Conservation (phyloP, 257 asterid genomes). For the Nicotiana attenuata region DNA sequence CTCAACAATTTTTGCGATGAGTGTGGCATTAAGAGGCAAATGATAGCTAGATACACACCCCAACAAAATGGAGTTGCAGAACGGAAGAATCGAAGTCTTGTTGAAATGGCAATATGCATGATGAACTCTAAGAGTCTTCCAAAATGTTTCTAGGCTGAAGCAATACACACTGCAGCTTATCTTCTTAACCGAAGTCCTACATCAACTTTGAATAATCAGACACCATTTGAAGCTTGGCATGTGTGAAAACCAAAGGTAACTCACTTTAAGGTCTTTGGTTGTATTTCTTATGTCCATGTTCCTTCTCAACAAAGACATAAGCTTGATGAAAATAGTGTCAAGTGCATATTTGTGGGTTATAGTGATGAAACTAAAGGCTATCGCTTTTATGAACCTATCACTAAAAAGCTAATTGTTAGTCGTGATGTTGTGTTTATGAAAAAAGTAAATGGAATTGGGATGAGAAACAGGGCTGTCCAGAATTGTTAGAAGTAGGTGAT, state of each 20-base stretch:
- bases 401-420: background rate
- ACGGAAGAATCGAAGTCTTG: background rate
- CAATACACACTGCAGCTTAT: background rate
- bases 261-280: background rate
- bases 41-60: background rate
- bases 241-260: background rate
- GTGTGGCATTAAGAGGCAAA: background rate
- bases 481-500: no score
- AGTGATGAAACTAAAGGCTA: background rate
- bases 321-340: background rate
- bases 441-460: no score
- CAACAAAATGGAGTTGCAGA: background rate
- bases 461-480: no score
- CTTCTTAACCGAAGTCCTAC: background rate
- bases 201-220: background rate
- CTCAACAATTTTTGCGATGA: background rate
- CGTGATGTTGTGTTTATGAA: background rate
- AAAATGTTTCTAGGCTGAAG: background rate
- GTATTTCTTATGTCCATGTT: background rate
- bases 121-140: background rate
- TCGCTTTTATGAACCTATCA: background rate
- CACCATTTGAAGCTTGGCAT: background rate
- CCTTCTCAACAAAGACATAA: background rate
- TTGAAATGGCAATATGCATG: background rate
- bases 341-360: constrained; percentile 3